phyloP scores from a whole-genome alignment of 495 filamentous ascomycete genomes.

The Talaromyces borbonicus region DNA sequence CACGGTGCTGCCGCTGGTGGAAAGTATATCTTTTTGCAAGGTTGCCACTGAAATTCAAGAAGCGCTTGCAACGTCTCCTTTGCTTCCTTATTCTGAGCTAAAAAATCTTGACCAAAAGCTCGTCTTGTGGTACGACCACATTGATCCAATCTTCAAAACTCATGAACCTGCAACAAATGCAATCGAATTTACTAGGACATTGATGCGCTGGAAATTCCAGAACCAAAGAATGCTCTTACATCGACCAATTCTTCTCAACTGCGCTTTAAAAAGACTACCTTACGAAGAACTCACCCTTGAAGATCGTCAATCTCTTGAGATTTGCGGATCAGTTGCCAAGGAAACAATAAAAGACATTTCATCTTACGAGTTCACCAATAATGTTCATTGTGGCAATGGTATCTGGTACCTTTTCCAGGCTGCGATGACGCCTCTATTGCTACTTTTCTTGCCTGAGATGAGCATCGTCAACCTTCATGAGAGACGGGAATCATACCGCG shows the following conservation, averaged over 20 bases:
- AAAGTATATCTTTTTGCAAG: not conserved
- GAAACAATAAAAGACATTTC: not conserved
- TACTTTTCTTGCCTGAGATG: no score
- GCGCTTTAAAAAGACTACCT: not conserved
- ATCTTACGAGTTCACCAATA: not conserved
- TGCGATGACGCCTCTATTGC: not conserved
- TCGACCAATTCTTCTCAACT: not conserved
- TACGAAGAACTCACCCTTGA: not conserved
- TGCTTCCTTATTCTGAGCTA: not conserved
- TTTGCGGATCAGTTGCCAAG: not conserved
- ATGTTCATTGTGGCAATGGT: not conserved
- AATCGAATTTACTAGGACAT: not conserved
- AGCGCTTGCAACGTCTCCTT: not conserved
- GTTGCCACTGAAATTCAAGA: constrained; percentile 3
- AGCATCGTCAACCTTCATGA: no score
- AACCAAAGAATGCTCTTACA: not conserved
- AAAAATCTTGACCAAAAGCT: not conserved
- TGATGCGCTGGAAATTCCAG: not conserved
- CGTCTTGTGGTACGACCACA: not conserved
- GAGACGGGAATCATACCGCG: no score
- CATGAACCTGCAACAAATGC: not conserved
- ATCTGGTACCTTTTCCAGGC: constrained; percentile 4
- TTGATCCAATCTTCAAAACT: not conserved
- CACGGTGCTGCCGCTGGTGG: no score
- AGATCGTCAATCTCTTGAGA: not conserved